phyloP scores from a whole-genome alignment of 805 yeast species.

The Lipomyces mesembrius region DNA sequence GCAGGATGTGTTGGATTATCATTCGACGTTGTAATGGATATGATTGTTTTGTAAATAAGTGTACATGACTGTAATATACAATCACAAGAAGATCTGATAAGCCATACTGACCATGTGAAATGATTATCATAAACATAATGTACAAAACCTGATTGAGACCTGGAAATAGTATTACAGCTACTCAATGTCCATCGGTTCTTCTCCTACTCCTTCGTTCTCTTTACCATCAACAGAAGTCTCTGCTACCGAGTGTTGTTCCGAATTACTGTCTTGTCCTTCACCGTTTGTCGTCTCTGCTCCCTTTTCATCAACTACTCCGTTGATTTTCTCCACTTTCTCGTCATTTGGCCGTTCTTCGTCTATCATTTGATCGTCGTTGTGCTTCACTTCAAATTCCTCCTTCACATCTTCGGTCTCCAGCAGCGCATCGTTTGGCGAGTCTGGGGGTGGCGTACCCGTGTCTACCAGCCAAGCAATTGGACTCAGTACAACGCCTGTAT shows the following conservation, averaged over 20 bases:
- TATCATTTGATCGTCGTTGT: not conserved
- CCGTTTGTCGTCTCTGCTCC: not conserved
- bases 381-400: not conserved
- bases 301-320: not conserved
- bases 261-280: not conserved
- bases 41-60: not conserved
- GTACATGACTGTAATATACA: not conserved
- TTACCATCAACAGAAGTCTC: too few relatives aligned
- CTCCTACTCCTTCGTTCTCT: not conserved
- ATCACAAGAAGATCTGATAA: not conserved
- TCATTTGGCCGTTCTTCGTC: not conserved
- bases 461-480: slow-evolving; percentile 40
- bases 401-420: not conserved
- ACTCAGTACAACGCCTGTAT: slow-evolving; percentile 36
- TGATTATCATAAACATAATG: not conserved
- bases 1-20: slow-evolving; percentile 52
- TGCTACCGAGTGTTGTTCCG: not conserved
- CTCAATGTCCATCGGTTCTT: slow-evolving; percentile 14
- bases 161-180: not conserved
- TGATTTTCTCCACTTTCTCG: not conserved
- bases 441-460: slow-evolving; percentile 39
- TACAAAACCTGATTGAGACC: not conserved
- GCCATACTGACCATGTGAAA: not conserved
- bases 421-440: slow-evolving; percentile 5
- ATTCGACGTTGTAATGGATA: not conserved